Evolutionary conservation across 371 early-diverging fungal species (phyloP), one percentile per base, ranked within the genome.

Genomic region (Zopfochytrium polystomum): DNA sequence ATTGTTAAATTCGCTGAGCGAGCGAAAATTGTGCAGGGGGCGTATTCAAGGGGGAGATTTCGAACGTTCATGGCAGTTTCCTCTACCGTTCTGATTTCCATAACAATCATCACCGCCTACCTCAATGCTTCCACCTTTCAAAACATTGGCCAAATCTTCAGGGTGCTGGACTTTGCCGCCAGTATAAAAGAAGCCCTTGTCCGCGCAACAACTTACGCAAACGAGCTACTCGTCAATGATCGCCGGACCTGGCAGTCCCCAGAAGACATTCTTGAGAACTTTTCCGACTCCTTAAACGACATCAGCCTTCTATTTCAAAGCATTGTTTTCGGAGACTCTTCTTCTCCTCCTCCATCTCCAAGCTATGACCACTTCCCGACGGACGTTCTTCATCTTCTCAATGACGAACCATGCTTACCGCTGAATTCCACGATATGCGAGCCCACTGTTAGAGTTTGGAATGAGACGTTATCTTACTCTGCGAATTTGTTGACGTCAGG

Each of bases 341-440:
- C 13, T 18, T 9, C 18, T 6, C 22, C 27, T 35, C 35, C 50
- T 27, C 53, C 61, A 27, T 30, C 44, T n/a, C n/a, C n/a, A n/a
- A n/a, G n/a, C n/a, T n/a, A n/a, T n/a, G n/a, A n/a, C n/a, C n/a
- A n/a, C n/a, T n/a, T n/a, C n/a, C n/a, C n/a, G n/a, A n/a, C n/a
- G n/a, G n/a, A n/a, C n/a, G n/a, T n/a, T n/a, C 23, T 54, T 2
- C 44, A 30, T 31, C 27, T 47, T n/a, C 32, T 62, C 3, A 22
- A 55, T 7, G 11, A 25, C 7, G 55, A 35, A 25, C 7, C 20
- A 26, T 64, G 64, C 34, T 53, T 64, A 15, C 45, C 64, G 2
- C 58, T 49, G 30, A 26, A 64, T 45, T 13, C 26, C 11, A 45
- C 64, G 6, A 2, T 52, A 22, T 64, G 64, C 53, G 25, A 25